phyloP scores from a whole-genome alignment of 148 eudicot genomes.

The Gaultheria prostrata region DNA sequence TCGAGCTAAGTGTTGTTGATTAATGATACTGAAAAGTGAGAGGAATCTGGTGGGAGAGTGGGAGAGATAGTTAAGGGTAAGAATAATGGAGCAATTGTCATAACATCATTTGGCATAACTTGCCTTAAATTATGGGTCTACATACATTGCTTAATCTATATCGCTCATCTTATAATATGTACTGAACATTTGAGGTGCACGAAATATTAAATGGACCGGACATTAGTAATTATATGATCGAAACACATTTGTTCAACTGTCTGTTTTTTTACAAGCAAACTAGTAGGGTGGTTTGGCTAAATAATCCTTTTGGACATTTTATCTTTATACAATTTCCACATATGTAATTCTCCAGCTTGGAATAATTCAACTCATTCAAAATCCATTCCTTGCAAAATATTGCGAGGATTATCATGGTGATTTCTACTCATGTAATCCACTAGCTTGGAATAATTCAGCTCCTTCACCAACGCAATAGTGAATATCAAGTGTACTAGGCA shows the following conservation, averaged over 20 bases:
- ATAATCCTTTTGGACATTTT: too few relatives aligned
- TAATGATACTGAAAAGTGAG: too few relatives aligned
- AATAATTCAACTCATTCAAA: too few relatives aligned
- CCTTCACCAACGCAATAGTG: conserved; percentile 33
- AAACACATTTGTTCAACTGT: background rate
- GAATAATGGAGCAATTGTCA: background rate
- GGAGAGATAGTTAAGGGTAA: background rate
- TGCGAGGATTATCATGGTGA: background rate
- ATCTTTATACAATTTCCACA: too few relatives aligned
- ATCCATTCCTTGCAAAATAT: background rate
- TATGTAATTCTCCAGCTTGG: too few relatives aligned
- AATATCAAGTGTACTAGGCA: too few relatives aligned
- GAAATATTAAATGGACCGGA: background rate
- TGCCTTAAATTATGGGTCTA: background rate
- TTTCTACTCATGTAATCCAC: conserved; percentile 28
- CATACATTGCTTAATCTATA: background rate
- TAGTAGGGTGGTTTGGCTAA: too few relatives aligned
- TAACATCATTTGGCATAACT: background rate
- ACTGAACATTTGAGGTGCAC: fast-evolving
- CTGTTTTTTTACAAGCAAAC: background rate
- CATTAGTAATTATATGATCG: background rate
- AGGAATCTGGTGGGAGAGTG: background rate
- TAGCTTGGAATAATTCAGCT: conserved; percentile 45
- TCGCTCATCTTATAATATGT: background rate
- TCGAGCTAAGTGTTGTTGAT: too few relatives aligned